Conservation (phyloP, 306 rosid species). For the Prunus persica region DNA sequence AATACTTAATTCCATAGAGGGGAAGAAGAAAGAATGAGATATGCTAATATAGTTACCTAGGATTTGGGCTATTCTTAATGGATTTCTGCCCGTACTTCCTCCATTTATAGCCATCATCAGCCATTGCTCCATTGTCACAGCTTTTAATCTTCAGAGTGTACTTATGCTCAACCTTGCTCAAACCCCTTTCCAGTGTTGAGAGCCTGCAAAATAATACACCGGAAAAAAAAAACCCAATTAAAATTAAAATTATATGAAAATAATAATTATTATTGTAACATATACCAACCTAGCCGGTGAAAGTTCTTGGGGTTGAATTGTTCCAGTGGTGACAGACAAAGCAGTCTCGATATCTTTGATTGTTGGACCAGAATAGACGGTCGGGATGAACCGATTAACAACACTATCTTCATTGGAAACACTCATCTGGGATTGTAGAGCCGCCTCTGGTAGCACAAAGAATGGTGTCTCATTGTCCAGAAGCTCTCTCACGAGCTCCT, state of each 20-base stretch:
- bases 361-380: conserved; percentile 71
- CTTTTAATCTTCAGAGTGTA: conserved; percentile 81
- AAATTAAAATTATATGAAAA: neutral
- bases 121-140: conserved; percentile 59
- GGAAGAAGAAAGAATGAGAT: neutral
- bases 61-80: conserved; percentile 86
- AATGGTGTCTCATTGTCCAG: conserved; percentile 59
- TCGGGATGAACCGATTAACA: conserved; percentile 39
- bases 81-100: conserved; percentile 92
- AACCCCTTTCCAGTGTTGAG: conserved; percentile 57
- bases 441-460: conserved; percentile 32
- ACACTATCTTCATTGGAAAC: conserved; percentile 17
- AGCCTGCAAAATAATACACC: conserved; percentile 31
- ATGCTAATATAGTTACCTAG: conserved; percentile 52
- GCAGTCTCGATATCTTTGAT: conserved; percentile 70
- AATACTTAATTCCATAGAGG: neutral
- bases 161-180: conserved; percentile 73
- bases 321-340: conserved; percentile 41
- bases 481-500: conserved; percentile 72
- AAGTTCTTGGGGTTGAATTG: conserved; percentile 38
- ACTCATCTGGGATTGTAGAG: conserved; percentile 8
- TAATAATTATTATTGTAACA: neutral
- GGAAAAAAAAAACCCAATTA: neutral
- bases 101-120: conserved; percentile 95
- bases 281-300: conserved; percentile 47